Conservation (phyloP, 805 yeast species). For the Kazachstania psychrophila region DNA sequence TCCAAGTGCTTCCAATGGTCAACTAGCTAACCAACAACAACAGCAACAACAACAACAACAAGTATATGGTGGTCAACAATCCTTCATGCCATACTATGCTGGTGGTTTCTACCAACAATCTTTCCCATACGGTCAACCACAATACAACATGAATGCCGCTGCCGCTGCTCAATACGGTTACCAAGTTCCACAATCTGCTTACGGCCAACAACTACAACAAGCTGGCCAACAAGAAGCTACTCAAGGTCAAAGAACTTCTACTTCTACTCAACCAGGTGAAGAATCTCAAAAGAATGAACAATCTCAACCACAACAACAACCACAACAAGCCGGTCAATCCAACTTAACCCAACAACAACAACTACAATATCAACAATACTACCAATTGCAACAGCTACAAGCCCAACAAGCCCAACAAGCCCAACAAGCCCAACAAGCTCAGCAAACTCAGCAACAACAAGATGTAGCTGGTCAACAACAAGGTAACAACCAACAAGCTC, state of each 20-base stretch:
- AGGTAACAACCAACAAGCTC: constrained; percentile 23
- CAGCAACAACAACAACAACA: constrained; percentile 9
- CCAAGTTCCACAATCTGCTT: constrained; percentile 22
- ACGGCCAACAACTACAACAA: constrained; percentile 19
- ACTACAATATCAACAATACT: constrained; percentile 20
- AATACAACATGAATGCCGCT: constrained; percentile 17
- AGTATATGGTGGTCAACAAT: constrained; percentile 5
- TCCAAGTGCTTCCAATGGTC: constrained; percentile 20
- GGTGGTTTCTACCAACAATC: constrained; percentile 28
- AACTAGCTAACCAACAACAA: constrained; percentile 10
- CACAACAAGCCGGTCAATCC: constrained; percentile 5
- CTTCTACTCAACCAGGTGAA: constrained; percentile 12
- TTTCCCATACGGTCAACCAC: constrained; percentile 30
- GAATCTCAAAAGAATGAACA: constrained; percentile 10
- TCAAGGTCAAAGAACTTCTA: constrained; percentile 15
- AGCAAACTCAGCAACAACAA: constrained; percentile 21
- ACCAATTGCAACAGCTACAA: constrained; percentile 20
- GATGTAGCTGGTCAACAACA: constrained; percentile 21
- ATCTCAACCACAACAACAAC: constrained; percentile 7
- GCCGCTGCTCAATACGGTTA: constrained; percentile 28
- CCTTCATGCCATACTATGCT: constrained; percentile 26
- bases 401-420: constrained; percentile 21
- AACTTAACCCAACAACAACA: constrained; percentile 14
- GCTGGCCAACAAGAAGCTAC: constrained; percentile 8
- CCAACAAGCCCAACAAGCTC: constrained; percentile 23